Evolutionary conservation across 2,329 filamentous ascomycete species (phyloP).

Genomic region (Penicillium nordicum): DNA sequence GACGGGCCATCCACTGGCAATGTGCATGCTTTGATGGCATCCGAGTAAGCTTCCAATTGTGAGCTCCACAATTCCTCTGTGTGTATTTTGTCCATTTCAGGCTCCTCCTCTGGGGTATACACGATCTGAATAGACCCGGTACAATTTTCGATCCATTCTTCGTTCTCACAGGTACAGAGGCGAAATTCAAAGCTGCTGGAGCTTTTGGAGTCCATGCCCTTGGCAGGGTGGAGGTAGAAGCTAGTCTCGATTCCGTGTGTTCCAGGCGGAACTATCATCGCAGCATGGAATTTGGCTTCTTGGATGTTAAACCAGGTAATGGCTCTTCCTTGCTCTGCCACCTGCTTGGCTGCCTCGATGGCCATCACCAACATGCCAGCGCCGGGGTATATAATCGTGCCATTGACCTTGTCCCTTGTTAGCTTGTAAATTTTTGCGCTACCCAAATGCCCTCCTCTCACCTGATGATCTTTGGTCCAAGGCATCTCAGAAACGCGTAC

Average conservation of each 20-base stretch:
- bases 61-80: background rate
- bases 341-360: background rate
- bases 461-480: conserved; percentile 47
- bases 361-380: conserved; percentile 2
- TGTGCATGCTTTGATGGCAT: background rate
- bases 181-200: conserved; percentile 2
- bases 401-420: conserved; percentile 15
- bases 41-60: background rate
- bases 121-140: background rate
- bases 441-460: background rate
- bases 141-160: conserved; percentile 3
- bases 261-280: background rate
- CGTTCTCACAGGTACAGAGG: conserved; percentile 3
- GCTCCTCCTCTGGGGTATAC: background rate
- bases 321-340: background rate
- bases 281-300: background rate
- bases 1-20: background rate
- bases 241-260: conserved; percentile 1
- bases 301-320: background rate
- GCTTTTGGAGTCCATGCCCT: background rate
- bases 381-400: background rate
- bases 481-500: conserved; percentile 40
- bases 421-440: background rate
- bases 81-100: background rate
- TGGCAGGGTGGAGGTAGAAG: background rate